Conservation (phyloP, 2,329 filamentous ascomycete species). For the Ophiostoma sp. region DNA sequence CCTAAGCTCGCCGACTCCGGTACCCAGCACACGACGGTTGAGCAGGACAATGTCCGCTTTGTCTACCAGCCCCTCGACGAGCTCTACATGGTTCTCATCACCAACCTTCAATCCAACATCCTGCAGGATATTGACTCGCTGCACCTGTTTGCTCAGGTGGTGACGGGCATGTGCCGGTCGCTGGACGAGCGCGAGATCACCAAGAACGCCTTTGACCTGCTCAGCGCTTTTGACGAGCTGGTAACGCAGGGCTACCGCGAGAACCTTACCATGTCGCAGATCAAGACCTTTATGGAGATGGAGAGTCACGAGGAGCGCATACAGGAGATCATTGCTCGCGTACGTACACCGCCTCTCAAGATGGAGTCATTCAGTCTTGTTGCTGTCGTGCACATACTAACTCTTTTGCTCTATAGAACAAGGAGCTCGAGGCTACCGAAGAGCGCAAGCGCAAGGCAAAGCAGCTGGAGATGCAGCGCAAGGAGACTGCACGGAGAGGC, state of each 20-base stretch:
- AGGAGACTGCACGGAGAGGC: constrained; percentile 76
- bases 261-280: constrained; percentile 92
- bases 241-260: constrained; percentile 94
- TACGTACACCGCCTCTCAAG: constrained; percentile 39
- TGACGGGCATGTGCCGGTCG: constrained; percentile 92
- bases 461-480: constrained; percentile 97
- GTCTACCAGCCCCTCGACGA: constrained; percentile 99
- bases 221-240: constrained; percentile 95
- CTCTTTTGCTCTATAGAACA: constrained; percentile 59
- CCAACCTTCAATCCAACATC: constrained; percentile 98
- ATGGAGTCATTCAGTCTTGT: background rate
- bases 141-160: constrained; percentile 95
- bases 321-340: constrained; percentile 91
- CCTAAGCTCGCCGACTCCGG: constrained; percentile 94
- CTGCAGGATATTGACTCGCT: constrained; percentile 98
- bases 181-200: constrained; percentile 93
- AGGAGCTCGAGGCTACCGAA: constrained; percentile 95
- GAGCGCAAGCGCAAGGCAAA: constrained; percentile 98
- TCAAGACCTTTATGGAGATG: constrained; percentile 99
- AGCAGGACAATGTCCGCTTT: constrained; percentile 99
- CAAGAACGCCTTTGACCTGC: constrained; percentile 89
- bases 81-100: constrained; percentile 99
- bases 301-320: constrained; percentile 98
- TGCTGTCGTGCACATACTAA: background rate
- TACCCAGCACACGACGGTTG: constrained; percentile 95